Base-by-base conservation (phyloP, 306 rosid genomes). In the Gastrolobium villosum region DNA sequence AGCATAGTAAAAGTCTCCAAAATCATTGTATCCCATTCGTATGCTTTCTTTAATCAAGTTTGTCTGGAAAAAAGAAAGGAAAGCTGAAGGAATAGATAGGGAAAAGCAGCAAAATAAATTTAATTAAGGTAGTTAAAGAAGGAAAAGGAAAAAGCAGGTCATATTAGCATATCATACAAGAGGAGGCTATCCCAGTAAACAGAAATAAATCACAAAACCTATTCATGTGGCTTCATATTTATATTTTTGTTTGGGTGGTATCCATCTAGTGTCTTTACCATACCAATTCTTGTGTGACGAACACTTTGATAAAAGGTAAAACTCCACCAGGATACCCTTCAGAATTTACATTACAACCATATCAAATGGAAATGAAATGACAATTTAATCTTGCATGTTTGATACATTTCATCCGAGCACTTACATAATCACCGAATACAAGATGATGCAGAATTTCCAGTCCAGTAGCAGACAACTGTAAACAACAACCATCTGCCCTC, bases 11-110 rank as follows among this genome's bases (percentile, higher is more conserved):
- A 93, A 96, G 83, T 96, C 99, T 74, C 98, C 99, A 86, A 96
- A 93, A 82, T 96, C 99, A 82, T 96, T 96, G 88, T 86, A 96
- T 50, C 99, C 99, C 99, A 96, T 96, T 85, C 99, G 83, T 81
- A 96, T 93, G 85, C 98, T 96, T 91, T 96, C 99, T 82, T 93
- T 96, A 68, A 96, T 96, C 86, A 96, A 89, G 86, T 96, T 96
- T 60, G 99, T 96, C 99, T 96, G 93, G 82, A 76, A 8, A 85
- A 65, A 46, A 9, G 56, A 56, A 87, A 70, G 26, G 49, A 5
- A 66, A 81, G 67, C 15, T 67, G 74, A 57, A 79, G 28, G 44
- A 74, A 74, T 36, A 80, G 30, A 74, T 31, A 40, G 65, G 34
- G 34, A 63, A 52, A 75, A 13, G 31, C 53, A 56, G 63, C 35